phyloP scores from a whole-genome alignment of 2,329 filamentous ascomycete species.

The Colletotrichum sp. region DNA sequence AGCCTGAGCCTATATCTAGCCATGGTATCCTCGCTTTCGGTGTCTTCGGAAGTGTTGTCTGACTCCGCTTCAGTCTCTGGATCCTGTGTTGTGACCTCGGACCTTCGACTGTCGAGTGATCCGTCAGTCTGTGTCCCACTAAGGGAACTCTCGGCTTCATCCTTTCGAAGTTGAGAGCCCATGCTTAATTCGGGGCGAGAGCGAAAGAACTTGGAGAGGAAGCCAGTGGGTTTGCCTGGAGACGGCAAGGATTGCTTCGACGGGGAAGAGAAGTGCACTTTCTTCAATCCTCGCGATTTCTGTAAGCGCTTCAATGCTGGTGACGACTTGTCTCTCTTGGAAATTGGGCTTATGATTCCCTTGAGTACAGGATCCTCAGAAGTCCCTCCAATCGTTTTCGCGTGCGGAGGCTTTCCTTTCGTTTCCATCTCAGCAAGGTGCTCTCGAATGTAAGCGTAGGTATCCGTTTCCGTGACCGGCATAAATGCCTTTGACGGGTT shows the following conservation, averaged over 20 bases:
- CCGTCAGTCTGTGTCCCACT: neutral
- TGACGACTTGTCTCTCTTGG: neutral
- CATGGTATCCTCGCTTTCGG: neutral
- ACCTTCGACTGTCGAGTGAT: neutral
- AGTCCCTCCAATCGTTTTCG: neutral
- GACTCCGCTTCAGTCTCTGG: neutral
- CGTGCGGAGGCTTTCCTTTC: neutral
- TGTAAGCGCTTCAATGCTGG: slow-evolving; percentile 15
- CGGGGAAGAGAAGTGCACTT: slow-evolving; percentile 9
- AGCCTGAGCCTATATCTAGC: neutral
- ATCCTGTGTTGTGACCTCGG: neutral
- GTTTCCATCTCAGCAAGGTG: slow-evolving; percentile 11
- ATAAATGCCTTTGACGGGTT: neutral
- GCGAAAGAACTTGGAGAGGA: slow-evolving; percentile 4
- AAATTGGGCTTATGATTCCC: neutral
- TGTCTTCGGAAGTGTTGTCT: neutral
- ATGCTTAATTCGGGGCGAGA: neutral
- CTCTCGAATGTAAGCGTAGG: slow-evolving; percentile 4
- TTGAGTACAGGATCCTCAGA: neutral
- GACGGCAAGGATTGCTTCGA: neutral
- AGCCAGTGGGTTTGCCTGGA: neutral
- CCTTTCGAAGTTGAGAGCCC: neutral
- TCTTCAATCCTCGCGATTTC: slow-evolving; percentile 10
- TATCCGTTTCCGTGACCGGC: slow-evolving; percentile 3
- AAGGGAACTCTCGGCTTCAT: neutral